These are phyloP conservation scores for Geotrichum cucujoidarum DNA, from an alignment of 1,139 yeast species.

Conservation along the genomic window DNA sequence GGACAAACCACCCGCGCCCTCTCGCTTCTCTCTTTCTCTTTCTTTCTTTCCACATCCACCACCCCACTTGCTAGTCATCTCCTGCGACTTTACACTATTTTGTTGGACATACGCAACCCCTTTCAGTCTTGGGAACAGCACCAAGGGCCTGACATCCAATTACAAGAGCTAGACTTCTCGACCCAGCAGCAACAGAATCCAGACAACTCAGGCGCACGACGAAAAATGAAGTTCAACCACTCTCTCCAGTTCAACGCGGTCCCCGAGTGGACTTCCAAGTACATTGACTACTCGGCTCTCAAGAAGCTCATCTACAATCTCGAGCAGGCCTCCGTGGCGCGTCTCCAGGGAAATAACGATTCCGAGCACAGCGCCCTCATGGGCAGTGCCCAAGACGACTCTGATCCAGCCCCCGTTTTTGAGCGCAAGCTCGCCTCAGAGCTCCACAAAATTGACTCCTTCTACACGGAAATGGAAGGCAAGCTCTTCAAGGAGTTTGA, in stretches of 20 bases:
- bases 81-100: not conserved
- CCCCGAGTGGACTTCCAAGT: slow-evolving; percentile 72
- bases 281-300: slow-evolving; percentile 59
- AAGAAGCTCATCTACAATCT: slow-evolving; percentile 54
- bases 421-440: slow-evolving; percentile 51
- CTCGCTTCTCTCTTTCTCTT: too few species aligned
- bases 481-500: slow-evolving; percentile 47
- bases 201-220: not conserved
- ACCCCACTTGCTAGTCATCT: not conserved
- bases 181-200: not conserved
- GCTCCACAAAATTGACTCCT: slow-evolving; percentile 51
- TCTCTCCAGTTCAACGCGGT: slow-evolving; percentile 74
- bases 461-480: slow-evolving; percentile 47
- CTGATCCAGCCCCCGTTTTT: slow-evolving; percentile 50
- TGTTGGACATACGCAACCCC: not conserved
- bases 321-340: slow-evolving; percentile 36
- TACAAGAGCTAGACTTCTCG: slow-evolving; percentile 8
- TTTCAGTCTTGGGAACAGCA: not conserved
- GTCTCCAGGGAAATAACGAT: slow-evolving; percentile 28
- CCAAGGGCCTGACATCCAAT: slow-evolving; percentile 5
- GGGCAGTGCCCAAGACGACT: slow-evolving; percentile 29
- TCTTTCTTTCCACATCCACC: not conserved
- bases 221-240: slow-evolving; percentile 63
- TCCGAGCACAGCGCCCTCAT: slow-evolving; percentile 39
- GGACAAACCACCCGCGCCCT: not conserved